phyloP scores from a whole-genome alignment of 257 asterid species.

The Oldenlandia corymbosa region DNA sequence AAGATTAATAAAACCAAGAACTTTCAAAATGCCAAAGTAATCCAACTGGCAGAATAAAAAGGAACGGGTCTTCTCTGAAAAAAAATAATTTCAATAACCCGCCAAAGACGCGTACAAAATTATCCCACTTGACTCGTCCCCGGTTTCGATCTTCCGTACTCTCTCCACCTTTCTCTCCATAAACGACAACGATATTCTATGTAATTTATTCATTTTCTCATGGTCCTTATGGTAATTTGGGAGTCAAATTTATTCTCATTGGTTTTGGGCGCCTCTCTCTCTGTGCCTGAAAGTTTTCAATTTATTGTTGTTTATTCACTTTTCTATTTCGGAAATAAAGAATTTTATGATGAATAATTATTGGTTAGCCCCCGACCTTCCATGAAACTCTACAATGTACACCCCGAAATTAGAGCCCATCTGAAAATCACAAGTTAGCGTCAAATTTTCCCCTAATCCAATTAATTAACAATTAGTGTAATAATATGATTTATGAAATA shows the following conservation, averaged over 20 bases:
- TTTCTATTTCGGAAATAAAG: not conserved
- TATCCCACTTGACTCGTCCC: slow-evolving; percentile 10
- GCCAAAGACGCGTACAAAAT: slow-evolving; percentile 5
- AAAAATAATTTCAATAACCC: slow-evolving; percentile 6
- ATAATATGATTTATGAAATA: too few species aligned
- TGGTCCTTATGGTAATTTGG: not conserved
- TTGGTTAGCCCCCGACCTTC: not conserved
- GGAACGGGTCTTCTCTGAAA: slow-evolving; percentile 11
- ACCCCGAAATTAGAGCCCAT: too few species aligned
- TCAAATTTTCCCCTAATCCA: too few species aligned
- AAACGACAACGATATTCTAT: not conserved
- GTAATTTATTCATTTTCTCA: not conserved
- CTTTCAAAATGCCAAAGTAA: too few species aligned
- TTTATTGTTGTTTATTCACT: too few species aligned
- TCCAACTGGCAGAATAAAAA: not conserved
- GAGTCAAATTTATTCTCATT: not conserved
- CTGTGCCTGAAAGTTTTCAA: not conserved
- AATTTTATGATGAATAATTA: not conserved
- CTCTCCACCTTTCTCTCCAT: not conserved
- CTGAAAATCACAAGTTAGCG: too few species aligned
- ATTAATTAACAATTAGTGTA: too few species aligned
- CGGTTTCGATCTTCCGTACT: slow-evolving; percentile 3
- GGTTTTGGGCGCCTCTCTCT: too few species aligned
- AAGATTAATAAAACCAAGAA: too few species aligned
- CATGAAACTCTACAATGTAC: not conserved